A percentile compares a stretch with the other conserved stretches of the same genome.
Evolutionary conservation across 2,329 filamentous ascomycete species (phyloP).

Genomic region (Drechslerella coelobrocha): DNA sequence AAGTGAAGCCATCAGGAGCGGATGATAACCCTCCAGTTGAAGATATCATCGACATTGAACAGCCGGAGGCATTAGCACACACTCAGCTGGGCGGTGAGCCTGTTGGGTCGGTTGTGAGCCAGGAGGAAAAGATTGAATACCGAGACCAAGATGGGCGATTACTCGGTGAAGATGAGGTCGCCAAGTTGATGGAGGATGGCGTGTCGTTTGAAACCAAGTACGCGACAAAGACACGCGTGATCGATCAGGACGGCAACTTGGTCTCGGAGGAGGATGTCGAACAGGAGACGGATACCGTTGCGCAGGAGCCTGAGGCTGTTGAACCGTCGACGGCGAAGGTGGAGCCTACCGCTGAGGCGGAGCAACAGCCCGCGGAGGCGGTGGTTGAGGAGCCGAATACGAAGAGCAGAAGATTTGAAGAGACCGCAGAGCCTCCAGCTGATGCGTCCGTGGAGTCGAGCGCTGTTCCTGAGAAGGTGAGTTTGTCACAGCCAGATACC

Average conservation of each 20-base stretch:
- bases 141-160: conserved; percentile 93
- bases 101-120: conserved; percentile 59
- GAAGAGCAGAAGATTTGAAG: conserved; percentile 41
- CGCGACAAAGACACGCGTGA: conserved; percentile 86
- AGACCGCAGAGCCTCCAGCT: conserved; percentile 26
- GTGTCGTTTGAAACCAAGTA: conserved; percentile 95
- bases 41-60: conserved; percentile 7
- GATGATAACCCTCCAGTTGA: background rate
- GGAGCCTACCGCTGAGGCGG: background rate
- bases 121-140: conserved; percentile 89
- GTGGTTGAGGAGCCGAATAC: conserved; percentile 30
- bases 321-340: conserved; percentile 24
- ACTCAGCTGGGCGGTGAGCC: conserved; percentile 51
- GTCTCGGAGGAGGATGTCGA: conserved; percentile 60
- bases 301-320: conserved; percentile 46
- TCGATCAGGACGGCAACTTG: conserved; percentile 81
- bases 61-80: conserved; percentile 21
- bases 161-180: conserved; percentile 81
- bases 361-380: conserved; percentile 4
- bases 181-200: conserved; percentile 78
- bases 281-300: conserved; percentile 9
- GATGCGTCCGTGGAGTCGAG: conserved; percentile 22
- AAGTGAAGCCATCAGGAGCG: conserved; percentile 38
- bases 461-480: conserved; percentile 23
- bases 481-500: background rate